phyloP scores from a whole-genome alignment of 164 flowering plant species.

The Berberis vulgaris region DNA sequence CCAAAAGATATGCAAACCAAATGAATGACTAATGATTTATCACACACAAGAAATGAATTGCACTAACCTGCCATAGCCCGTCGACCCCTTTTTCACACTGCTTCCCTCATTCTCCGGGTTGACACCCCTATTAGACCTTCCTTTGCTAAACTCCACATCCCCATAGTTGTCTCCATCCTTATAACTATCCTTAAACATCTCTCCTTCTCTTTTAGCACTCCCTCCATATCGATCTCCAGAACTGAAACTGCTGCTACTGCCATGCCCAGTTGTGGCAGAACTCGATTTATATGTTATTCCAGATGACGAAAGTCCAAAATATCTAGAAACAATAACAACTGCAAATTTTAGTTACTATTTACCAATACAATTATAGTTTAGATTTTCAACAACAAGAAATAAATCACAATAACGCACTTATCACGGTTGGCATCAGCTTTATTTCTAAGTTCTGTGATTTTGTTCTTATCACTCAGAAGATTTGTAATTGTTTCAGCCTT shows the following conservation, averaged over 20 bases:
- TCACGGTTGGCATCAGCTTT: slow-evolving; percentile 94
- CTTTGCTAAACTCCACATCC: slow-evolving; percentile 33
- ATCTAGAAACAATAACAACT: slow-evolving; percentile 34
- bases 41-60: neutral
- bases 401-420: slow-evolving; percentile 44
- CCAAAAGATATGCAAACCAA: neutral
- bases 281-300: slow-evolving; percentile 75
- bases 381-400: slow-evolving; percentile 3
- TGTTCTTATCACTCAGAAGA: slow-evolving; percentile 74
- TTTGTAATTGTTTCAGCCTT: slow-evolving; percentile 67
- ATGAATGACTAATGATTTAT: neutral
- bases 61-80: slow-evolving; percentile 38
- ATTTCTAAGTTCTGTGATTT: slow-evolving; percentile 76
- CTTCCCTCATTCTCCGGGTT: slow-evolving; percentile 22
- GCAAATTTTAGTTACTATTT: slow-evolving; percentile 6
- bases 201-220: slow-evolving; percentile 33
- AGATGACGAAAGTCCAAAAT: slow-evolving; percentile 85
- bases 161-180: slow-evolving; percentile 35
- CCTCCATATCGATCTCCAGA: slow-evolving; percentile 54
- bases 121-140: slow-evolving; percentile 33
- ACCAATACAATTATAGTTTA: neutral
- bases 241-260: slow-evolving; percentile 39
- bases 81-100: slow-evolving; percentile 28
- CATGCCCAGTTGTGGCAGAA: slow-evolving; percentile 33
- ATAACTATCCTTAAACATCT: slow-evolving; percentile 36